These are phyloP conservation scores for Globisporangium acanthophoron DNA, from an alignment of 352 stramenopile genomes.

Conservation along the genomic window DNA sequence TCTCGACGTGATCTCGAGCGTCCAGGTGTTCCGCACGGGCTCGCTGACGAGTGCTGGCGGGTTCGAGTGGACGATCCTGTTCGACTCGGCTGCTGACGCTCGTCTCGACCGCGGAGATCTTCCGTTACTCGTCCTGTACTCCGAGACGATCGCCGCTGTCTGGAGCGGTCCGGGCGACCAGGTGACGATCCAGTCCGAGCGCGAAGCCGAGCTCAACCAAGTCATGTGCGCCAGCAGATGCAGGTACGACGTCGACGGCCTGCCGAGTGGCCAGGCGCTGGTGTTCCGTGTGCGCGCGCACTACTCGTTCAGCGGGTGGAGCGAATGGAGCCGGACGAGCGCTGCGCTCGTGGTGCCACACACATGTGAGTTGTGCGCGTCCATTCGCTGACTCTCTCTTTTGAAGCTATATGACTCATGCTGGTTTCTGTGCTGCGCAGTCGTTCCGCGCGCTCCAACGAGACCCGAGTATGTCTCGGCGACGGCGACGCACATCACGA, in stretches of 20 bases:
- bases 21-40: conserved; percentile 41
- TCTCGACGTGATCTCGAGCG: conserved; percentile 56
- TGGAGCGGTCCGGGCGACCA: conserved; percentile 48
- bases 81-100: conserved; percentile 21
- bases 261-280: conserved; percentile 28
- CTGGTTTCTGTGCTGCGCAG: conserved; percentile 3
- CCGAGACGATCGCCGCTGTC: conserved; percentile 37
- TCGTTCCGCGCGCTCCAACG: conserved; percentile 30
- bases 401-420: background rate
- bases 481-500: conserved; percentile 25
- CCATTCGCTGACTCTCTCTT: background rate
- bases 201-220: conserved; percentile 16
- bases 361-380: conserved; percentile 19
- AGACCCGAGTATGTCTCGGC: conserved; percentile 32
- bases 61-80: conserved; percentile 54
- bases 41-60: conserved; percentile 16
- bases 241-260: conserved; percentile 10
- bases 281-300: conserved; percentile 47
- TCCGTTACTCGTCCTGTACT: conserved; percentile 44
- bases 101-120: conserved; percentile 24
- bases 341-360: conserved; percentile 25
- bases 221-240: conserved; percentile 25
- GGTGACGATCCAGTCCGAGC: conserved; percentile 37
- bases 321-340: conserved; percentile 46
- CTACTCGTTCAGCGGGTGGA: conserved; percentile 31